phyloP scores from a whole-genome alignment of 768 basidiomycete genomes.

The Hypholoma fasciculare region DNA sequence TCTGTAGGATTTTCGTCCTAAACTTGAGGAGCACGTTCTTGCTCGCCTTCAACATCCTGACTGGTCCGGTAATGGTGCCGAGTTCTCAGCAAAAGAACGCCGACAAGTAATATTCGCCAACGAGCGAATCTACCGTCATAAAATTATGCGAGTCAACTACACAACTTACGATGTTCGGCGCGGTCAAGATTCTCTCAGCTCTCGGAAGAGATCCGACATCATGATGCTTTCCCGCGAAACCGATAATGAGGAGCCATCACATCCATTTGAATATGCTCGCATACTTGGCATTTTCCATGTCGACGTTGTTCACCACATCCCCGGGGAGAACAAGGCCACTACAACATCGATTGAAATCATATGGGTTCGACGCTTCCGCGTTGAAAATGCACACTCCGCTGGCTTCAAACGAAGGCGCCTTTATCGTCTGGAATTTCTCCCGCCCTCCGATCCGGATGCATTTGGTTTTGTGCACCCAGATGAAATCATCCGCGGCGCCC shows the following conservation, averaged over 20 bases:
- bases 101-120: neutral
- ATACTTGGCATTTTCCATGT: constrained; percentile 26
- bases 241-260: neutral
- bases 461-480: constrained; percentile 19
- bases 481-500: constrained; percentile 10
- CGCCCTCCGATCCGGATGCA: neutral
- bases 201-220: neutral
- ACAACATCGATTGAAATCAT: neutral
- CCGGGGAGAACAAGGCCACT: neutral
- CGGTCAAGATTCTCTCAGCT: neutral
- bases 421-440: constrained; percentile 7
- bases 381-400: neutral
- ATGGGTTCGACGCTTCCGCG: constrained; percentile 8
- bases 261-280: constrained; percentile 23
- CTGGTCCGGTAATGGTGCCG: constrained; percentile 26
- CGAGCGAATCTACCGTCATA: constrained; percentile 25
- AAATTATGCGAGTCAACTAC: constrained; percentile 35
- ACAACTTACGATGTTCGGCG: constrained; percentile 25
- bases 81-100: neutral
- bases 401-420: constrained; percentile 4
- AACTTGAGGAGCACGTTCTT: constrained; percentile 23
- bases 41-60: constrained; percentile 26
- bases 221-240: neutral
- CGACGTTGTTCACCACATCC: neutral
- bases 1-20: constrained; percentile 15